These are phyloP conservation scores for Boeremia exigua DNA, from an alignment of 2,329 filamentous ascomycete species.

Conservation along the genomic window DNA sequence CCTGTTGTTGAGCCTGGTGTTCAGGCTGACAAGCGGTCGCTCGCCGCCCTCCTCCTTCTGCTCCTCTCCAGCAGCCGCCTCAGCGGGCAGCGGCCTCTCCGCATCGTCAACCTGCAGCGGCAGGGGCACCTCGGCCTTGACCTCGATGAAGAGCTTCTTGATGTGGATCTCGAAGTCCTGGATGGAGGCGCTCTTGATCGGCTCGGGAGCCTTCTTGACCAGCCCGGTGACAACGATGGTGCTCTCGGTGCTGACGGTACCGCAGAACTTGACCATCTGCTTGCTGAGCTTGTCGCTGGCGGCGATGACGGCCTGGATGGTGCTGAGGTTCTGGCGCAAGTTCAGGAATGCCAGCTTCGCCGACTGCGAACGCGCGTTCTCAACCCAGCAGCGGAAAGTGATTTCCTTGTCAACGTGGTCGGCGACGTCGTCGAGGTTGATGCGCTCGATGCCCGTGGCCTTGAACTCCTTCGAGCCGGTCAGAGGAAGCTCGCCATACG, in stretches of 20 bases:
- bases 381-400: slow-evolving; percentile 78
- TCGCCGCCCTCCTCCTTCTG: slow-evolving; percentile 61
- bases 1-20: slow-evolving; percentile 87
- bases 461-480: slow-evolving; percentile 60
- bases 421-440: slow-evolving; percentile 60
- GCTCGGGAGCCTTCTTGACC: slow-evolving; percentile 82
- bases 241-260: slow-evolving; percentile 76
- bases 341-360: slow-evolving; percentile 93
- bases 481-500: slow-evolving; percentile 76
- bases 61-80: slow-evolving; percentile 55
- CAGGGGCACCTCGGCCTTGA: slow-evolving; percentile 65
- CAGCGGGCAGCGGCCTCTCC: slow-evolving; percentile 56
- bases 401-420: slow-evolving; percentile 57
- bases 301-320: slow-evolving; percentile 80
- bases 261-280: slow-evolving; percentile 95
- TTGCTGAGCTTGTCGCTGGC: slow-evolving; percentile 69
- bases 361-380: slow-evolving; percentile 86
- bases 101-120: slow-evolving; percentile 65
- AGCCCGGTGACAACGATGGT: slow-evolving; percentile 81
- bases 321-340: slow-evolving; percentile 76
- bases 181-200: slow-evolving; percentile 86
- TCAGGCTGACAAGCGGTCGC: slow-evolving; percentile 76
- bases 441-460: slow-evolving; percentile 61
- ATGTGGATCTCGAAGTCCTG: slow-evolving; percentile 86
- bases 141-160: slow-evolving; percentile 80